phyloP scores from a whole-genome alignment of 192 early-diverging fungal genomes.

The Rhizophagus clarus region DNA sequence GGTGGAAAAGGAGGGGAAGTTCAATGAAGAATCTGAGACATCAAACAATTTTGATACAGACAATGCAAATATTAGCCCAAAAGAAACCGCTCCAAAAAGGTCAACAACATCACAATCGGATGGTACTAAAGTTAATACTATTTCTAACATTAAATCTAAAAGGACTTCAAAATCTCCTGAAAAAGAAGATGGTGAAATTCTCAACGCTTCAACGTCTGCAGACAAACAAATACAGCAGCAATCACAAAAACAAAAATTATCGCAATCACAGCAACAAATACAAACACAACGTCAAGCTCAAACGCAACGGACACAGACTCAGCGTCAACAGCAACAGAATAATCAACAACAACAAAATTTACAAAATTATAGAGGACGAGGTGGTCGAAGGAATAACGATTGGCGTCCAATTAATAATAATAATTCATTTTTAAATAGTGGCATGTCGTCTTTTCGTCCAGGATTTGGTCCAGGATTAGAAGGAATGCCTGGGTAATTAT shows the following conservation, averaged over 20 bases:
- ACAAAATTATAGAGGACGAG: constrained; percentile 12
- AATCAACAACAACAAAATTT: not conserved
- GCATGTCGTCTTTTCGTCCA: constrained; percentile 7
- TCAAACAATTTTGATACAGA: not conserved
- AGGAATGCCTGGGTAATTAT: constrained; percentile 17
- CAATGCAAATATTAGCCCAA: not conserved
- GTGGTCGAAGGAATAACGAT: constrained; percentile 8
- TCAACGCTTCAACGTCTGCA: not conserved
- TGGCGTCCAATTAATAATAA: not conserved
- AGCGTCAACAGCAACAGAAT: constrained; percentile 6
- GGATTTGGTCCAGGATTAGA: constrained; percentile 11
- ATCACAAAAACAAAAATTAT: not conserved
- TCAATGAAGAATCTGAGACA: not conserved
- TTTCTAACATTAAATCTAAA: constrained; percentile 2
- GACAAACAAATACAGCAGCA: not conserved
- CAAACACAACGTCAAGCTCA: not conserved
- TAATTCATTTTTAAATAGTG: not conserved
- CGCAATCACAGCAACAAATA: not conserved
- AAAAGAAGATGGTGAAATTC: constrained; percentile 17
- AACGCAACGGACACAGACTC: not conserved
- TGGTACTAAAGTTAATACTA: not conserved
- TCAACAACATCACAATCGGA: too few relatives aligned
- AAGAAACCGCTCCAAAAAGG: not conserved
- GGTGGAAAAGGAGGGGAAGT: not conserved
- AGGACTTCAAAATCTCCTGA: constrained; percentile 7